Evolutionary conservation across 768 basidiomycete species (phyloP).

Genomic region (Agaricus bisporus): DNA sequence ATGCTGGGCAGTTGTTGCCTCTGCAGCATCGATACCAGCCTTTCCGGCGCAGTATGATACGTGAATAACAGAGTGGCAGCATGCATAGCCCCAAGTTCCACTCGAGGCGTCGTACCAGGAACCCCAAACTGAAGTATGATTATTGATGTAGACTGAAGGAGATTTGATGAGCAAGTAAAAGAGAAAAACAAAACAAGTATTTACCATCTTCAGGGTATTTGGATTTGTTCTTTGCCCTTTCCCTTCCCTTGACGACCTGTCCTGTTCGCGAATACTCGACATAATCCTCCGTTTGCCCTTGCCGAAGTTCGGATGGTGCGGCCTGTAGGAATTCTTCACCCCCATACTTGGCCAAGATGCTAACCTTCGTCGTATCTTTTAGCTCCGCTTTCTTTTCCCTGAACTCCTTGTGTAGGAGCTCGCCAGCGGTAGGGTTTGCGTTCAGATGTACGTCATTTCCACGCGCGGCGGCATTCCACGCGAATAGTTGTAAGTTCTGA

Average conservation of each 20-base stretch:
- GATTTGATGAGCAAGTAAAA: constrained; percentile 9
- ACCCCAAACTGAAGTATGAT: constrained; percentile 96
- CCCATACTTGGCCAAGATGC: constrained; percentile 89
- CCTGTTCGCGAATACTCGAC: constrained; percentile 95
- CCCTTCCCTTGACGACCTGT: constrained; percentile 85
- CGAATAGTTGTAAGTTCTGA: constrained; percentile 90
- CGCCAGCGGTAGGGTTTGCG: constrained; percentile 94
- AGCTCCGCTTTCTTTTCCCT: constrained; percentile 88
- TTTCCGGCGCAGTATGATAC: constrained; percentile 88
- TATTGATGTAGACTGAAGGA: constrained; percentile 73
- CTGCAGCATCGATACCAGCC: constrained; percentile 73
- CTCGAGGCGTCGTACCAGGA: constrained; percentile 79
- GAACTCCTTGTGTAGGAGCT: constrained; percentile 88
- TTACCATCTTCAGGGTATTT: constrained; percentile 97
- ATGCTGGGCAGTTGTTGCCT: constrained; percentile 69
- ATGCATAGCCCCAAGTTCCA: constrained; percentile 87
- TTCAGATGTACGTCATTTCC: constrained; percentile 96
- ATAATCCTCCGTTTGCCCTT: constrained; percentile 95
- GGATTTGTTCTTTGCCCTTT: constrained; percentile 78
- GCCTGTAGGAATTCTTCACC: constrained; percentile 88
- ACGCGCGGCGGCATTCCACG: constrained; percentile 90
- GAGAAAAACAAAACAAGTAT: constrained; percentile 21
- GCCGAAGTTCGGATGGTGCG: constrained; percentile 87
- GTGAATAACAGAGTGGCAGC: constrained; percentile 85
- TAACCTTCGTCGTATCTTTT: constrained; percentile 82